Evolutionary conservation across 345 rosid genomes (phyloP).

Genomic region (Euphorbia peplus): DNA sequence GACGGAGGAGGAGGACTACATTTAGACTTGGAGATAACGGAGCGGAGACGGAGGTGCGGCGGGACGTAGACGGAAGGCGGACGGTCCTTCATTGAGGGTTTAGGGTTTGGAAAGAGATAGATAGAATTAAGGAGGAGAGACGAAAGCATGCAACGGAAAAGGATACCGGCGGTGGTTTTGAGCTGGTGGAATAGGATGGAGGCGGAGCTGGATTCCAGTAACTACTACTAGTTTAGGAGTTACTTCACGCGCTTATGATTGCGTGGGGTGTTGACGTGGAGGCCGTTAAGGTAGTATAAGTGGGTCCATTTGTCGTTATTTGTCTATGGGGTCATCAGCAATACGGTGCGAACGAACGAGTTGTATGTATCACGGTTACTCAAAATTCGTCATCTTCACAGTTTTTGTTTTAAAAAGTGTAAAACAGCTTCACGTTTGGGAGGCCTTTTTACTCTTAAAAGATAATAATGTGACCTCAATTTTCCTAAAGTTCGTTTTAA

Average conservation of each 20-base stretch:
- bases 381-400: no score
- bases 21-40: conserved; percentile 34
- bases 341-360: no score
- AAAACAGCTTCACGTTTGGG: no score
- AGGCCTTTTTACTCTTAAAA: no score
- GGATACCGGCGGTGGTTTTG: conserved; percentile 1
- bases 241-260: neutral
- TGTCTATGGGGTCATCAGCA: no score
- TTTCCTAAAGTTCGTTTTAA: no score
- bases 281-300: neutral
- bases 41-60: conserved; percentile 71
- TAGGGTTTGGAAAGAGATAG: conserved; percentile 6
- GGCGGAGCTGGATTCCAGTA: neutral
- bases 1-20: conserved; percentile 34
- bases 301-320: neutral
- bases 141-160: conserved; percentile 31
- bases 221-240: neutral
- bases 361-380: no score
- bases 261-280: neutral
- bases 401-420: no score
- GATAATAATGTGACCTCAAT: no score
- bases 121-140: conserved; percentile 10
- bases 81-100: conserved; percentile 67
- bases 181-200: neutral
- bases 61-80: conserved; percentile 70